Evolutionary conservation across 768 basidiomycete genomes (phyloP).

Genomic region (Chalciporus piperatus): DNA sequence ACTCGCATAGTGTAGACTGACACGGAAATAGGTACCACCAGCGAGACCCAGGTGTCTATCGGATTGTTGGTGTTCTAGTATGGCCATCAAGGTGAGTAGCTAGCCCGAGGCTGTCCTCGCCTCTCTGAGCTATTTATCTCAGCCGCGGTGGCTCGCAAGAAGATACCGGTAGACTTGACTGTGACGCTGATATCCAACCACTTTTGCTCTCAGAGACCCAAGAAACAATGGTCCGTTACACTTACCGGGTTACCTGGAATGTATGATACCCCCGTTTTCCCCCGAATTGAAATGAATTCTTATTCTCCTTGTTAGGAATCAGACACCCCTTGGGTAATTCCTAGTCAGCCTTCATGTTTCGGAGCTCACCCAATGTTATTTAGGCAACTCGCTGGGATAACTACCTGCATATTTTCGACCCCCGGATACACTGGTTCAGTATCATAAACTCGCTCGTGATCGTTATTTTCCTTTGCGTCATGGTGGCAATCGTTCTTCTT

Average conservation of each 20-base stretch:
- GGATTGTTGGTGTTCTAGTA: constrained; percentile 93
- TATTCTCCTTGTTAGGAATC: constrained; percentile 56
- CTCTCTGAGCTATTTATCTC: constrained; percentile 5
- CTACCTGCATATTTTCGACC: constrained; percentile 92
- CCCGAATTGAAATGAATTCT: background rate
- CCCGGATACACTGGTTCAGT: constrained; percentile 95
- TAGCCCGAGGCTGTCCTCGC: background rate
- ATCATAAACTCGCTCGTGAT: constrained; percentile 91
- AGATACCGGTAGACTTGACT: constrained; percentile 40
- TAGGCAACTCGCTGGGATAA: constrained; percentile 96
- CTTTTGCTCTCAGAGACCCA: constrained; percentile 61
- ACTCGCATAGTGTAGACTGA: too few species aligned
- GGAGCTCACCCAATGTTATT: constrained; percentile 10
- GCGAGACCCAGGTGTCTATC: constrained; percentile 63
- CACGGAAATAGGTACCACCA: constrained; percentile 66
- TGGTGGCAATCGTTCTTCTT: constrained; percentile 90
- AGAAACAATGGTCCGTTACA: constrained; percentile 70
- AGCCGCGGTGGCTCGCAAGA: constrained; percentile 67
- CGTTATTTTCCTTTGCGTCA: constrained; percentile 83
- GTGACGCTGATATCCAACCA: constrained; percentile 45
- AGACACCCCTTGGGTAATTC: constrained; percentile 73
- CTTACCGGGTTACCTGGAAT: constrained; percentile 86
- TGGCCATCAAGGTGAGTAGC: constrained; percentile 52
- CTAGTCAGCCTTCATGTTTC: background rate
- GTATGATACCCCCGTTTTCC: constrained; percentile 40